These are phyloP conservation scores for Pinus taeda DNA, from an alignment of 75 land plant genomes.

Conservation along the genomic window DNA sequence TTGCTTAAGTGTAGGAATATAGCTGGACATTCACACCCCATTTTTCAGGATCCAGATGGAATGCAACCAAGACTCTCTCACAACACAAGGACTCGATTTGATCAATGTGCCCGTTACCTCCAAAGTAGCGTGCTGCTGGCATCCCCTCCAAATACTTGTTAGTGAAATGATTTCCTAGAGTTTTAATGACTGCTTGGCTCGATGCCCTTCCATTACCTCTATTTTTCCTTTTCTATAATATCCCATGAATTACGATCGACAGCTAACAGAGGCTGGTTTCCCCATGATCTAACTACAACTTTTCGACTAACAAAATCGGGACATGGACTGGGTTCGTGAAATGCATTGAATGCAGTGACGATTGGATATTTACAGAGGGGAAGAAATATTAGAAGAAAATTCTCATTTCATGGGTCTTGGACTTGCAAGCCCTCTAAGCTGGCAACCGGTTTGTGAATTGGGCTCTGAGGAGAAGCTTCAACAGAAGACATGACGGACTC, in stretches of 20 bases:
- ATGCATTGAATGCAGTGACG: slow-evolving; percentile 12
- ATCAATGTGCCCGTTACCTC: slow-evolving; percentile 88
- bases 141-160: slow-evolving; percentile 96
- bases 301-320: slow-evolving; percentile 34
- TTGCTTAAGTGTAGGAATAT: slow-evolving; percentile 64
- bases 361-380: neutral
- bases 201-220: slow-evolving; percentile 69
- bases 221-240: slow-evolving; percentile 87
- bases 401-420: neutral
- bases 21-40: slow-evolving; percentile 99
- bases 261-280: slow-evolving; percentile 52
- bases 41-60: slow-evolving; percentile 54
- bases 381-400: neutral
- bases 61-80: slow-evolving; percentile 68
- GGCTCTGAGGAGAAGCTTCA: slow-evolving; percentile 2
- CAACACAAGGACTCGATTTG: slow-evolving; percentile 75
- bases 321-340: slow-evolving; percentile 9
- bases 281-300: slow-evolving; percentile 66
- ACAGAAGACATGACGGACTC: neutral
- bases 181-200: slow-evolving; percentile 88
- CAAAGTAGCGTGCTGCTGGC: slow-evolving; percentile 82
- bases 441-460: slow-evolving; percentile 6
- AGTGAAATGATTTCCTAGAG: slow-evolving; percentile 87
- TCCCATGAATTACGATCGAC: slow-evolving; percentile 75
- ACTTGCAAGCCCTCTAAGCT: neutral